Conservation (phyloP, 352 stramenopile genomes). For the Phytopythium chamaehyphon region DNA sequence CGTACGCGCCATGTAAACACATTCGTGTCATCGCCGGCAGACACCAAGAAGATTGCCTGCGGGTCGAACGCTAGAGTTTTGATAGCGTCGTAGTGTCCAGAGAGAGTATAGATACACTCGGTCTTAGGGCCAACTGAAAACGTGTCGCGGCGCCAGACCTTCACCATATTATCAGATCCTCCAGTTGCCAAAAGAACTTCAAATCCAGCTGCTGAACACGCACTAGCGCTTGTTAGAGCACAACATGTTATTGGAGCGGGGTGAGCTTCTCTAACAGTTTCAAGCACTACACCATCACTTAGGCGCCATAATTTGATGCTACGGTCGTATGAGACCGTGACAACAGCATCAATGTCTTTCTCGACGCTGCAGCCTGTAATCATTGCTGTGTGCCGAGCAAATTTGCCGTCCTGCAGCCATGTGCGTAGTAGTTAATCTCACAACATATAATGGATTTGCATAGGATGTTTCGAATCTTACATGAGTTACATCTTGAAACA, state of each 20-base stretch:
- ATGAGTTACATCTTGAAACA: conserved; percentile 4
- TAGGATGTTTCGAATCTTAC: no score
- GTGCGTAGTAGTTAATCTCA: not conserved
- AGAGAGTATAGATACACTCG: conserved; percentile 41
- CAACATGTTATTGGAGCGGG: conserved; percentile 40
- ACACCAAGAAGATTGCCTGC: conserved; percentile 47
- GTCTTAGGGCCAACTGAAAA: no score
- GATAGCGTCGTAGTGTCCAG: conserved; percentile 47
- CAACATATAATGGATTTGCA: no score
- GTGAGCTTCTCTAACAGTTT: conserved; percentile 43
- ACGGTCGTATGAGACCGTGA: conserved; percentile 46
- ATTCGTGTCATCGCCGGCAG: conserved; percentile 42
- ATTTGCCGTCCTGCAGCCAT: conserved; percentile 22
- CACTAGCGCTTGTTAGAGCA: conserved; percentile 29
- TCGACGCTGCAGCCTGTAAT: conserved; percentile 42
- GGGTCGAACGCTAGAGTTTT: conserved; percentile 33
- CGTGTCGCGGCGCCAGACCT: conserved; percentile 38
- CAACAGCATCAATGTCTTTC: conserved; percentile 30
- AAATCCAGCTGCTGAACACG: conserved; percentile 13
- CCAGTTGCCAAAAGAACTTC: conserved; percentile 47
- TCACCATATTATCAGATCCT: conserved; percentile 60
- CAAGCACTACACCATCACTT: conserved; percentile 19
- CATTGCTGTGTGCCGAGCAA: conserved; percentile 40
- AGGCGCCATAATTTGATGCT: conserved; percentile 48
- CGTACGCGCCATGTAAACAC: conserved; percentile 48